Evolutionary conservation across 345 rosid genomes (phyloP).

Genomic region (Populus pruinosa): DNA sequence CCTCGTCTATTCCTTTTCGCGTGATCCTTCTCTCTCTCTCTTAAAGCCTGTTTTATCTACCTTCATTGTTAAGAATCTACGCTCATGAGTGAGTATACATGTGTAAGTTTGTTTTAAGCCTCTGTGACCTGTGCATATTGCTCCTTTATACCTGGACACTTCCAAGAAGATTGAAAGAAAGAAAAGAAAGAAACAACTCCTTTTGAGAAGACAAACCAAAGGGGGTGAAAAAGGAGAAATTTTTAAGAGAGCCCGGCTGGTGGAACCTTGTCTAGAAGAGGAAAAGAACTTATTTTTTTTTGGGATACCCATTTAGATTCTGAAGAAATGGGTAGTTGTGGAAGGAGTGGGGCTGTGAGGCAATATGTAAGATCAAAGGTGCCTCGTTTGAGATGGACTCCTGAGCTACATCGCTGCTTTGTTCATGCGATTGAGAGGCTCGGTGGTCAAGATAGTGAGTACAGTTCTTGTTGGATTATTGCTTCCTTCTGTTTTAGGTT

Average conservation of each 20-base stretch:
- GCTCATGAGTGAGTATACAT: not conserved
- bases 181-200: not conserved
- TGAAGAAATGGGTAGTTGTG: slow-evolving; percentile 58
- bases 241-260: not conserved
- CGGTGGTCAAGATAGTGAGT: slow-evolving; percentile 83
- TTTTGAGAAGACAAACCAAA: not conserved
- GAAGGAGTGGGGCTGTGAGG: slow-evolving; percentile 77
- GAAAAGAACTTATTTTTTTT: slow-evolving; percentile 7
- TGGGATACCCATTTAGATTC: slow-evolving; percentile 15
- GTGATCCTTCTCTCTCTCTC: slow-evolving; percentile 25
- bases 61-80: not conserved
- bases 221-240: not conserved
- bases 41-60: not conserved
- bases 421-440: slow-evolving; percentile 83
- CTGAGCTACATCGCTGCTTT: slow-evolving; percentile 91
- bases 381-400: slow-evolving; percentile 94
- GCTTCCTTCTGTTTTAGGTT: not conserved
- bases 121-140: slow-evolving; percentile 7
- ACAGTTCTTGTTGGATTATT: not conserved
- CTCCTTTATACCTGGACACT: slow-evolving; percentile 12
- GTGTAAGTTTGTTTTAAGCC: not conserved
- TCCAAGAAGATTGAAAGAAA: slow-evolving; percentile 2
- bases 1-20: slow-evolving; percentile 44
- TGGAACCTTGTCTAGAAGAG: not conserved
- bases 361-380: slow-evolving; percentile 86